phyloP scores from a whole-genome alignment of 345 rosid genomes.

The Iberis pinnata region DNA sequence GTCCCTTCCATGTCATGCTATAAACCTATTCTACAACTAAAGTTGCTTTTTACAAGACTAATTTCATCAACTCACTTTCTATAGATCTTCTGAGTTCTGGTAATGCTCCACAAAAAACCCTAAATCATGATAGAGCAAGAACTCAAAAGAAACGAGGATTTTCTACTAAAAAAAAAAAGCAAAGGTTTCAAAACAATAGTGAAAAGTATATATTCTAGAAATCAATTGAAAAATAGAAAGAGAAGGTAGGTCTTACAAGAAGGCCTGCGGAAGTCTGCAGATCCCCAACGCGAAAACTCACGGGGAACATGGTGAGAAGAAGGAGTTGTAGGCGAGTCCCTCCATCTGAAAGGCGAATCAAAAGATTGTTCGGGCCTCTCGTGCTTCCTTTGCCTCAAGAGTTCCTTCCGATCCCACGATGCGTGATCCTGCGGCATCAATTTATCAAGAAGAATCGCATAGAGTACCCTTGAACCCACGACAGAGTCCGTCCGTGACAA shows the following conservation, averaged over 20 bases:
- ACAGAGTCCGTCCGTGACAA: slow-evolving; percentile 12
- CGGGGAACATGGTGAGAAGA: slow-evolving; percentile 46
- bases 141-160: too few species aligned
- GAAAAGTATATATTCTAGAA: not conserved
- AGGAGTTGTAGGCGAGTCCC: slow-evolving; percentile 44
- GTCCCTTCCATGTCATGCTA: slow-evolving; percentile 1
- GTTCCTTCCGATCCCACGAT: slow-evolving; percentile 90
- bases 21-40: not conserved
- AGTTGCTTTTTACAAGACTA: not conserved
- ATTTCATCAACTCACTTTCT: not conserved
- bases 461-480: slow-evolving; percentile 19
- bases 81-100: not conserved
- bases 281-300: slow-evolving; percentile 53
- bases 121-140: not conserved
- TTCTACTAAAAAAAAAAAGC: too few species aligned
- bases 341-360: slow-evolving; percentile 64
- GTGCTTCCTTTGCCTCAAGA: slow-evolving; percentile 77
- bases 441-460: slow-evolving; percentile 40
- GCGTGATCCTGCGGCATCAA: slow-evolving; percentile 96
- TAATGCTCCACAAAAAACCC: not conserved
- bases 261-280: slow-evolving; percentile 73
- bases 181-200: too few species aligned
- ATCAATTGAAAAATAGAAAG: not conserved
- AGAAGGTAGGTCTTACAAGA: slow-evolving; percentile 41
- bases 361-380: slow-evolving; percentile 58